Base-by-base conservation (phyloP, 2,329 filamentous ascomycete genomes). In the Colletotrichum sp. region DNA sequence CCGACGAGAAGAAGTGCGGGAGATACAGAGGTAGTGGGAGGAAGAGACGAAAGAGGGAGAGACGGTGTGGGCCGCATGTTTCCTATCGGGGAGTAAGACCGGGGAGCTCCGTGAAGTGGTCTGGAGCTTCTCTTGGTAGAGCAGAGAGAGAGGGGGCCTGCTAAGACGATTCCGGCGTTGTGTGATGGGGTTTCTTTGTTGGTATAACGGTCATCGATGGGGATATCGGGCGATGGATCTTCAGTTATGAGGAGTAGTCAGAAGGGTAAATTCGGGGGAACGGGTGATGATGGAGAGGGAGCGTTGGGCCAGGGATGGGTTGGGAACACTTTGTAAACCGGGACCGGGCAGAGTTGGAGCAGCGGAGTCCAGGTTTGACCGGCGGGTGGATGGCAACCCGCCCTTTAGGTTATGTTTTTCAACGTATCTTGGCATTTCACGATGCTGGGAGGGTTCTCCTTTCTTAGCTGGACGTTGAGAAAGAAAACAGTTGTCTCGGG, bases 391-490 rank as follows among this genome's bases (percentile, higher is more conserved):
- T 64, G 61, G n/a, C 27, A 19, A 15, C 36, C 22, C 30, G 32
- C n/a, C 27, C 30, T 34, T 39, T 34, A 30, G 29, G 27, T 62
- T 30, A 30, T 16, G n/a, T 11, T 30, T 30, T 62, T 29, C 59
- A 39, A 59, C 55, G 55, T 4, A 59, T 29, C 55, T 16, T 15
- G 32, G 49, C 22, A 7, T 22, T 57, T 52, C 9, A 65, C 62
- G 52, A 39, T 30, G 13, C 22, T 63, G n/a, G 30, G 22, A n/a
- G 30, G 59, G 9, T 63, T 63, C 55, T 8, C 29, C 29, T n/a
- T 22, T 61, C 29, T 72, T 49, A 67, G 72, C 12, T 57, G 68
- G 36, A 72, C 73, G 69, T 72, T 75, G 73, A 72, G 73, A 72
- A 64, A 64, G 73, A 72, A 72, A 72, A 44, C 15, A 32, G 63